phyloP scores from a whole-genome alignment of 1,284 basidiomycete species.

The Lignosus rhinocerotis region DNA sequence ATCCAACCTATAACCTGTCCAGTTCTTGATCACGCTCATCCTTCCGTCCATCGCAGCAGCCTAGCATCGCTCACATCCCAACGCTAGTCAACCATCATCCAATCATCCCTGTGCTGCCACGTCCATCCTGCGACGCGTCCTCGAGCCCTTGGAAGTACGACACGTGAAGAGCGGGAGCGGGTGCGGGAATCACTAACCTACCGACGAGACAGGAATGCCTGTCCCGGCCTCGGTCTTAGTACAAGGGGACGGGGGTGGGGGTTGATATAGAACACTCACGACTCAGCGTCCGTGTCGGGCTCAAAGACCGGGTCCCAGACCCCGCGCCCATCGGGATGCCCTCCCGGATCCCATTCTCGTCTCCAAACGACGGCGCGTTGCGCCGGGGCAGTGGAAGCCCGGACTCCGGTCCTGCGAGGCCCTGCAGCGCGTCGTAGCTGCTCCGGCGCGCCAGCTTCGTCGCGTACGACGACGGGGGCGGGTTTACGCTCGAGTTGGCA shows the following conservation, averaged over 20 bases:
- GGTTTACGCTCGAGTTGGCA: background rate
- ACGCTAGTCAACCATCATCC: background rate
- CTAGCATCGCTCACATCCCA: too few species aligned
- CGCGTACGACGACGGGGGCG: constrained; percentile 34
- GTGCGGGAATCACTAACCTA: constrained; percentile 48
- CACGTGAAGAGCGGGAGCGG: background rate
- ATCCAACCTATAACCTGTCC: background rate
- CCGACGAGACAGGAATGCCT: constrained; percentile 82
- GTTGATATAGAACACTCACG: constrained; percentile 50
- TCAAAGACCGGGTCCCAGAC: constrained; percentile 55
- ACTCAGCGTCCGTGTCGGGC: constrained; percentile 76
- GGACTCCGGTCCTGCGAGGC: constrained; percentile 73
- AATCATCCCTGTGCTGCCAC: background rate
- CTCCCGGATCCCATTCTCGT: constrained; percentile 62
- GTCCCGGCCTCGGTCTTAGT: constrained; percentile 15
- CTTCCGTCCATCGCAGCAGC: background rate
- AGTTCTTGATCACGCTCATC: background rate
- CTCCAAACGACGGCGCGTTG: constrained; percentile 39
- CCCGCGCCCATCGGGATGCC: constrained; percentile 57
- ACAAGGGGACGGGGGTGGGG: constrained; percentile 15
- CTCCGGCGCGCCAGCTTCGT: constrained; percentile 56
- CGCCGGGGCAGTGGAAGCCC: constrained; percentile 65
- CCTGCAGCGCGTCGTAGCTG: constrained; percentile 70
- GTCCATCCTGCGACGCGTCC: background rate
- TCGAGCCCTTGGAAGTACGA: background rate